A percentile compares a stretch with the other conserved stretches of the same genome.
These are phyloP conservation scores for Arctostaphylos glauca DNA, from an alignment of 148 eudicot species.

Conservation along the genomic window DNA sequence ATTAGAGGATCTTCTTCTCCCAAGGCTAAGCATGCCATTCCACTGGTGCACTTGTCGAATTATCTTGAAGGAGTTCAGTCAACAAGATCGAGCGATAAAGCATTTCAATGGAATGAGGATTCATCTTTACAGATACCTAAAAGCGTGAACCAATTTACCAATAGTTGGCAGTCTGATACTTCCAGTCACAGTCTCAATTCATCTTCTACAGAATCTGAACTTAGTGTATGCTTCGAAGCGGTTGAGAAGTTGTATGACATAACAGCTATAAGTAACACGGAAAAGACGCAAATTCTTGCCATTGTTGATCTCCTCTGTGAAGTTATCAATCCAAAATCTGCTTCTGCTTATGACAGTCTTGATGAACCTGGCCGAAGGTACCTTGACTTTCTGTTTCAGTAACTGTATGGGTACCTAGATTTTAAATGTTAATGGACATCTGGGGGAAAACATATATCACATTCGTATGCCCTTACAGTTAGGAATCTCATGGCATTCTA, in stretches of 20 bases:
- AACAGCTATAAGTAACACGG: constrained; percentile 41
- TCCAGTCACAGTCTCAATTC: constrained; percentile 28
- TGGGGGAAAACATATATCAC: neutral
- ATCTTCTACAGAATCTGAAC: constrained; percentile 44
- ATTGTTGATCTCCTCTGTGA: constrained; percentile 73
- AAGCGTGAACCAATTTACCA: constrained; percentile 30
- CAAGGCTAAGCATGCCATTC: constrained; percentile 27
- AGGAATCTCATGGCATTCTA: neutral
- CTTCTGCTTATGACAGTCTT: constrained; percentile 79
- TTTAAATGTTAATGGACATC: constrained; percentile 6
- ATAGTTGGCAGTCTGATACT: constrained; percentile 32
- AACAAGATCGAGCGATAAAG: constrained; percentile 31
- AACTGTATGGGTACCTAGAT: neutral
- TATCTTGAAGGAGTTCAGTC: constrained; percentile 68
- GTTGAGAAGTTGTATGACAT: constrained; percentile 49
- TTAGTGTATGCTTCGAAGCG: constrained; percentile 42
- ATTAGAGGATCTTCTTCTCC: constrained; percentile 21
- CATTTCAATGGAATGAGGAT: constrained; percentile 51
- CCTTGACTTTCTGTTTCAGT: constrained; percentile 5
- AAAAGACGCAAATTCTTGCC: constrained; percentile 65
- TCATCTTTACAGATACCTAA: constrained; percentile 42
- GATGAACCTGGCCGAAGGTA: constrained; percentile 98
- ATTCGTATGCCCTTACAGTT: neutral
- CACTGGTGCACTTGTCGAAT: constrained; percentile 56
- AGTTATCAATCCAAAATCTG: constrained; percentile 49